Base-by-base conservation (phyloP, 1,139 yeast genomes). In the Scheffersomyces insectosa region DNA sequence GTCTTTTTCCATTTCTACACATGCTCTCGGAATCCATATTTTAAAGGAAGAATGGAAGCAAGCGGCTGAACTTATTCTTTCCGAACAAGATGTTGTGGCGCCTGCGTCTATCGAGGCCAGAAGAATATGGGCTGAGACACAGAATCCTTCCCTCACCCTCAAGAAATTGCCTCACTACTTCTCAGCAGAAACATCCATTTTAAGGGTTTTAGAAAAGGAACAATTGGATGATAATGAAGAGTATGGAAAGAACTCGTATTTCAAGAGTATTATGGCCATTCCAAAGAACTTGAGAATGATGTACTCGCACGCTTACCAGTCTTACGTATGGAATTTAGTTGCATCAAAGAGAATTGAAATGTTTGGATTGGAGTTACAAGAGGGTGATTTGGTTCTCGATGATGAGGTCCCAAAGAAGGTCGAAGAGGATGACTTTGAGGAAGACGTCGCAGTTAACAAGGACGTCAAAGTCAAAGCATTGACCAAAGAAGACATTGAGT, bases 291-390 rank as follows among this genome's bases (percentile, higher is more conserved):
- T 95, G 60, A 77, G 97, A 59, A 81, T 90, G 49, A 93, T 95
- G 95, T 95, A 95, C 60, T 96, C 86, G 2, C 99, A 95, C 66
- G 96, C 99, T 2, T 95, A 95, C 62, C 99, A 95, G 66, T 89
- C 97, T 49, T 93, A 85, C 57, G 79, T 95, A 35, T 95, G 99
- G 99, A 95, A 95, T 59, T 62, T 75, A 45, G 96, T 85, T 16
- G 95, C 91, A 0, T 85, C 95, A 43, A 81, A 80, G 54, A 77
- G 99, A 60, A 72, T 90, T 41, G 82, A 80, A 54, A 62, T 83
- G 44, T 85, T 77, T 65, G 98, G 98, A 1, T 59, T 80, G 49
- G 65, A 76, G 28, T 80, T 87, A 25, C 84, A 86, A 42, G 85
- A 72, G 36, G 99, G 99, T 20, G 99, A 95, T 61, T 73, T 95